Conservation (phyloP, 768 basidiomycete species). For the Naganishia onofrii region DNA sequence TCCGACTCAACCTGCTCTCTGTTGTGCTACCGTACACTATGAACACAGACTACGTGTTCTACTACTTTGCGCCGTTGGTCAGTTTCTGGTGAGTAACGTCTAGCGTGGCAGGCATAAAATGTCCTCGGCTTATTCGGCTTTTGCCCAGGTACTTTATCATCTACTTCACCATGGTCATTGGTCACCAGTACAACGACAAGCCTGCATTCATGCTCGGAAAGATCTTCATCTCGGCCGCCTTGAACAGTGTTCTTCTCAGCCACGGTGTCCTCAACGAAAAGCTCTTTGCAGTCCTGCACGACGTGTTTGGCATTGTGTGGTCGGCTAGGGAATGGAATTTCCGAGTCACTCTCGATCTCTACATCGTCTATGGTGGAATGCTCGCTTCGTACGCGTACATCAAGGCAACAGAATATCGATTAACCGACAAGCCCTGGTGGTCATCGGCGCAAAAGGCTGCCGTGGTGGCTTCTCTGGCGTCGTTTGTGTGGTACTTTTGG, state of each 20-base stretch:
- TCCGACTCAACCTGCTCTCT: conserved; percentile 80
- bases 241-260: conserved; percentile 67
- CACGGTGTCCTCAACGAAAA: conserved; percentile 63
- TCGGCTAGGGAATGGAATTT: conserved; percentile 83
- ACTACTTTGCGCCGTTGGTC: conserved; percentile 86
- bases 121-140: not conserved
- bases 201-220: conserved; percentile 68
- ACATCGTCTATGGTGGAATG: conserved; percentile 86
- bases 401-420: conserved; percentile 69
- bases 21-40: conserved; percentile 79
- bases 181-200: conserved; percentile 70
- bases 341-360: conserved; percentile 81
- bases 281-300: conserved; percentile 64
- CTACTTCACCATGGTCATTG: conserved; percentile 72
- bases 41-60: conserved; percentile 86
- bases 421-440: conserved; percentile 72
- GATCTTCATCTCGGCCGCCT: conserved; percentile 63
- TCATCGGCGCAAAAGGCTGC: conserved; percentile 58
- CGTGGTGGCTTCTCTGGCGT: conserved; percentile 58
- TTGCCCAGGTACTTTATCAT: conserved; percentile 64
- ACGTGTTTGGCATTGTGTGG: conserved; percentile 75
- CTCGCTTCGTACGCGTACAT: conserved; percentile 68
- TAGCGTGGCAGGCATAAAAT: not conserved
- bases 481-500: conserved; percentile 71
- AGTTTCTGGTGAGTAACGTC: conserved; percentile 60